Conservation (phyloP, 768 basidiomycete species). For the Phallus indusiatus region DNA sequence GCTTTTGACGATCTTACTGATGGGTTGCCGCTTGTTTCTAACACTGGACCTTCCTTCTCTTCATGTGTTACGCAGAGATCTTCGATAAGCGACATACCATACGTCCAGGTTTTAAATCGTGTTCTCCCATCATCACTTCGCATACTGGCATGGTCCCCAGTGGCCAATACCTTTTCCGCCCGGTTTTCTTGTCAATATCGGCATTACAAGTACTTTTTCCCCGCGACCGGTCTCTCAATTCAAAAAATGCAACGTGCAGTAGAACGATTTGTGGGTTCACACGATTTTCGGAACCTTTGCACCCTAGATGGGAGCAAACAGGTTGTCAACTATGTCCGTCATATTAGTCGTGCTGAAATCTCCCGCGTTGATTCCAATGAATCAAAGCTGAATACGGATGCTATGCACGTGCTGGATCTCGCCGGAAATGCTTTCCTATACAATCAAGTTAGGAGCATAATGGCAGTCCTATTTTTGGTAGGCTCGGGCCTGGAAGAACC, state of each 20-base stretch:
- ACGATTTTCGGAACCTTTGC: conserved; percentile 95
- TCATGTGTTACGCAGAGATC: conserved; percentile 10
- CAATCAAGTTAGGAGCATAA: conserved; percentile 93
- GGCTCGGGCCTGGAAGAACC: conserved; percentile 74
- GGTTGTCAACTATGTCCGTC: conserved; percentile 67
- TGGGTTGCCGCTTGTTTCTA: conserved; percentile 10
- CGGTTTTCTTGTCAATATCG: conserved; percentile 79
- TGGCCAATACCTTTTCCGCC: conserved; percentile 69
- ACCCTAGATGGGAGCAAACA: conserved; percentile 91
- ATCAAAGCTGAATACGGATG: conserved; percentile 15
- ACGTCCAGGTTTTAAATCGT: conserved; percentile 73
- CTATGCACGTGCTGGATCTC: conserved; percentile 70
- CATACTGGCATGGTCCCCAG: conserved; percentile 89
- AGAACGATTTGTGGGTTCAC: conserved; percentile 63
- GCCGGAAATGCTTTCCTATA: conserved; percentile 85
- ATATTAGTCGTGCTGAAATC: conserved; percentile 59
- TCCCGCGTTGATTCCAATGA: conserved; percentile 27
- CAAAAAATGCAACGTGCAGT: conserved; percentile 70
- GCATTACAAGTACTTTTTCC: conserved; percentile 98
- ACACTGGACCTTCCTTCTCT: conserved; percentile 17
- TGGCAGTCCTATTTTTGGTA: conserved; percentile 83
- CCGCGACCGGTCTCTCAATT: conserved; percentile 55
- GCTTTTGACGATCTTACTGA: conserved; percentile 9
- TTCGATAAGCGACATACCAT: conserved; percentile 50
- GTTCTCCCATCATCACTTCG: conserved; percentile 86